Conservation (phyloP, 169 alveolate species). For the Babesia caballi region DNA sequence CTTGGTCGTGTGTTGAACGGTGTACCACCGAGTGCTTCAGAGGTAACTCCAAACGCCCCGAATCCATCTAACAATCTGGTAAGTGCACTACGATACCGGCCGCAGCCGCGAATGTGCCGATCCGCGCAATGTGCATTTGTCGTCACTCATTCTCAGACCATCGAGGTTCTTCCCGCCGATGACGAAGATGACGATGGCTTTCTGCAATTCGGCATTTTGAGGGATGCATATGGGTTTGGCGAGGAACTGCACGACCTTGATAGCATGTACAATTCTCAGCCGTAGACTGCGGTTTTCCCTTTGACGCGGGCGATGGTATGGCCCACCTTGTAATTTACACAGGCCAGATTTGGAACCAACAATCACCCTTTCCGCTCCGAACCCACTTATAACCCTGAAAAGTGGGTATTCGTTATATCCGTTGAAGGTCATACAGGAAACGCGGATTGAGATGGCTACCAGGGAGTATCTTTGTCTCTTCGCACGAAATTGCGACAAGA, state of each 20-base stretch:
- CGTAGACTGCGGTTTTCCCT: background rate
- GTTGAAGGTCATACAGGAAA: too few species aligned
- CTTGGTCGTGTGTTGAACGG: background rate
- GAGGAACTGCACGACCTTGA: constrained; percentile 7
- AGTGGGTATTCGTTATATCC: too few species aligned
- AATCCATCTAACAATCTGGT: constrained; percentile 11
- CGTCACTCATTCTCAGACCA: constrained; percentile 17
- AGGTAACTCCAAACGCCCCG: background rate
- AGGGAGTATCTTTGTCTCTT: constrained; percentile 28
- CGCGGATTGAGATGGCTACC: background rate
- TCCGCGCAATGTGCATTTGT: background rate
- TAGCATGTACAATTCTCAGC: background rate
- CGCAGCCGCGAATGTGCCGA: background rate
- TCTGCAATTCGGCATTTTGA: constrained; percentile 29
- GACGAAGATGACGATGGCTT: constrained; percentile 53
- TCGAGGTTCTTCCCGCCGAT: constrained; percentile 54
- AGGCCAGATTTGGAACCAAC: too few species aligned
- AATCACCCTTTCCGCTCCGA: too few species aligned
- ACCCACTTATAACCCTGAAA: too few species aligned
- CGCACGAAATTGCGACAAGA: constrained; percentile 34
- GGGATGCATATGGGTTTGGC: constrained; percentile 53
- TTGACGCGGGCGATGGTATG: too few species aligned
- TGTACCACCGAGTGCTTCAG: background rate
- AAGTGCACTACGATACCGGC: background rate
- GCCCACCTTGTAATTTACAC: too few species aligned